Percentiles rank a stretch among this genome's conserved stretches.
Evolutionary conservation across 495 filamentous ascomycete species (phyloP).

Genomic region (Terfezia boudieri): DNA sequence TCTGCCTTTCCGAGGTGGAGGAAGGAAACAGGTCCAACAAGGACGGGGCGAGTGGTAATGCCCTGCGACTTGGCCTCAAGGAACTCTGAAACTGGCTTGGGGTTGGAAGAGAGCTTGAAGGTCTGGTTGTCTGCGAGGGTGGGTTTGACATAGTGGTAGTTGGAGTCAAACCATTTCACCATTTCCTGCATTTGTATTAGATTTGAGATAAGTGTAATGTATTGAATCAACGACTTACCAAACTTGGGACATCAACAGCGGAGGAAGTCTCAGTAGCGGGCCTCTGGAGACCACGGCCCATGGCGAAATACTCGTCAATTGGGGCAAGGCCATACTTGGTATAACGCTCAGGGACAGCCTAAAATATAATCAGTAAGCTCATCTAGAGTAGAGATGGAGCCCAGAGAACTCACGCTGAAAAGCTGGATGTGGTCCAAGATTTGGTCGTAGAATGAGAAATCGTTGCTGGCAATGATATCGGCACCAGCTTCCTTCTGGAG

Average conservation of each 20-base stretch:
- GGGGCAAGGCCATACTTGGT: conserved; percentile 59
- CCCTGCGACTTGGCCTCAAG: conserved; percentile 92
- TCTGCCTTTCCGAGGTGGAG: conserved; percentile 89
- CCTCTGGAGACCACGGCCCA: conserved; percentile 96
- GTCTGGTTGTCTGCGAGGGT: conserved; percentile 87
- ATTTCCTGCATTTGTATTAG: conserved; percentile 40
- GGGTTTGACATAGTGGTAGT: conserved; percentile 99
- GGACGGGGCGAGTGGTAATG: conserved; percentile 73
- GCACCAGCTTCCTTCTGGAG: conserved; percentile 96
- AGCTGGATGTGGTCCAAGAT: conserved; percentile 97
- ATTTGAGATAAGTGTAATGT: conserved; percentile 3
- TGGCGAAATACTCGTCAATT: conserved; percentile 95
- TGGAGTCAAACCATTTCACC: conserved; percentile 99
- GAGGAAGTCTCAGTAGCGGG: conserved; percentile 29
- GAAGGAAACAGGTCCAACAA: conserved; percentile 93
- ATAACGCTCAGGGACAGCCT: conserved; percentile 83
- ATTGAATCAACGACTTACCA: conserved; percentile 27
- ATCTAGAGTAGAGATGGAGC: conserved; percentile 6
- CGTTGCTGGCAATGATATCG: conserved; percentile 92
- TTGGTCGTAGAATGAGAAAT: conserved; percentile 98
- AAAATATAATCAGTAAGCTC: conserved; percentile 1
- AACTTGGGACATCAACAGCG: conserved; percentile 72
- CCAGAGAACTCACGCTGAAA: conserved; percentile 51
- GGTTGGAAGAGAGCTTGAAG: conserved; percentile 66
- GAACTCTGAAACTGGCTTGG: conserved; percentile 88